These are phyloP conservation scores for Glycine soja DNA, from an alignment of 306 rosid genomes.

Conservation along the genomic window DNA sequence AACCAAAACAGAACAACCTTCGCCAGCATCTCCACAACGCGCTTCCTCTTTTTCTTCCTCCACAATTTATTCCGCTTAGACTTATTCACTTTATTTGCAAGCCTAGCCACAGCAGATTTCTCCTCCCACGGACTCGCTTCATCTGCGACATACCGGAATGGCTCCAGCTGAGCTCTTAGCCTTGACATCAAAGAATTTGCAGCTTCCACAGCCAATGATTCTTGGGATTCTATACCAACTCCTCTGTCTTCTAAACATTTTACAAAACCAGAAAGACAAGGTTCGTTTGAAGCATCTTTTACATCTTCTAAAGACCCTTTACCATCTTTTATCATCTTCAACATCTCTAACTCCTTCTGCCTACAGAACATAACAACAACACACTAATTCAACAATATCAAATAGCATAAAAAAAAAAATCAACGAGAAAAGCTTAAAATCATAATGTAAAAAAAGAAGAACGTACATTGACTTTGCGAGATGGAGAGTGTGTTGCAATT, in stretches of 20 bases:
- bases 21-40: slow-evolving; percentile 60
- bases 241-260: slow-evolving; percentile 59
- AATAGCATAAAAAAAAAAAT: no score
- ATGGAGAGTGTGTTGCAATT: slow-evolving; percentile 71
- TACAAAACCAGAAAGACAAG: slow-evolving; percentile 43
- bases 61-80: slow-evolving; percentile 72
- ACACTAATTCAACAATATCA: slow-evolving; percentile 1
- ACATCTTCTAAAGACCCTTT: slow-evolving; percentile 52
- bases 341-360: slow-evolving; percentile 78
- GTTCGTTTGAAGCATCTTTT: slow-evolving; percentile 44
- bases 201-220: slow-evolving; percentile 64
- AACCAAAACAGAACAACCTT: slow-evolving; percentile 58
- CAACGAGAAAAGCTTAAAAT: no score
- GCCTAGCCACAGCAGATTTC: slow-evolving; percentile 63
- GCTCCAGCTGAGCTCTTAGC: slow-evolving; percentile 69
- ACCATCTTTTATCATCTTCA: slow-evolving; percentile 60
- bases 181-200: slow-evolving; percentile 67
- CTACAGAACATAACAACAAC: slow-evolving; percentile 49
- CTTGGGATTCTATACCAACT: slow-evolving; percentile 67
- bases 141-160: slow-evolving; percentile 60
- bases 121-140: slow-evolving; percentile 86
- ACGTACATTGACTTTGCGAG: slow-evolving; percentile 74
- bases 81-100: slow-evolving; percentile 62
- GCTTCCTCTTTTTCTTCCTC: slow-evolving; percentile 81
- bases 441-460: neutral